Base-by-base conservation (phyloP, 2,329 filamentous ascomycete genomes). In the Paraphoma sp. region DNA sequence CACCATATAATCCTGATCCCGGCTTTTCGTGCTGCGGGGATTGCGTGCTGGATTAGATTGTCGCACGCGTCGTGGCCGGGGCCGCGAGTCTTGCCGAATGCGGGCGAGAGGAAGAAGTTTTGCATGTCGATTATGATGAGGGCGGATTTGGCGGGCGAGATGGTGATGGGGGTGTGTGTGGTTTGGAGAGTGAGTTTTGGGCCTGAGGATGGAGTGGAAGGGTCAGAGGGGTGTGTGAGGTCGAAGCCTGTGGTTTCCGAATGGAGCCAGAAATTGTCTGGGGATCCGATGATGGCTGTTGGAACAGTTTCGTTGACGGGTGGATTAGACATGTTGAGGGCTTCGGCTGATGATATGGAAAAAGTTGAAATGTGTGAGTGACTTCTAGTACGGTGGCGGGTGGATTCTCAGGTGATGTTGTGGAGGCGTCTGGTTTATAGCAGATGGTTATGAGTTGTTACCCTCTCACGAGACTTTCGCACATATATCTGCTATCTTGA, bases 221-320 rank as follows among this genome's bases (percentile, higher is more conserved):
- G 73, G 4, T 66, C 60, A 6, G 65, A 9, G 1, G 79, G 75
- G 56, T 78, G 81, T 1, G 80, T 82, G 5, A 83, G 76, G 60
- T 83, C 77, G 67, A 82, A 82, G 46, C 79, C 80, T 10, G 65
- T 74, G n/a, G 54, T 54, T 2, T 74, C 71, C 38, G 77, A 77
- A 63, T 81, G 78, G 5, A 78, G 72, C 81, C 81, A 83, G 69
- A 80, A 80, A 63, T 77, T 79, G 14, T 68, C 61, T 9, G 65
- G 56, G 41, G 73, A 71, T 56, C 81, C 81, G 54, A 83, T 79
- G 50, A 80, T 56, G 36, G 76, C 69, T 66, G 74, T 75, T 36
- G 70, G 69, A 29, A 57, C 47, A 11, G 51, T 17, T 48, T 51
- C 30, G 11, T 23, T 16, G 29, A 54, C 18, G 18, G 31, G 31